Evolutionary conservation across 495 filamentous ascomycete genomes (phyloP), one percentile per base, ranked within the genome.

Genomic region (Trichoderma reesei): DNA sequence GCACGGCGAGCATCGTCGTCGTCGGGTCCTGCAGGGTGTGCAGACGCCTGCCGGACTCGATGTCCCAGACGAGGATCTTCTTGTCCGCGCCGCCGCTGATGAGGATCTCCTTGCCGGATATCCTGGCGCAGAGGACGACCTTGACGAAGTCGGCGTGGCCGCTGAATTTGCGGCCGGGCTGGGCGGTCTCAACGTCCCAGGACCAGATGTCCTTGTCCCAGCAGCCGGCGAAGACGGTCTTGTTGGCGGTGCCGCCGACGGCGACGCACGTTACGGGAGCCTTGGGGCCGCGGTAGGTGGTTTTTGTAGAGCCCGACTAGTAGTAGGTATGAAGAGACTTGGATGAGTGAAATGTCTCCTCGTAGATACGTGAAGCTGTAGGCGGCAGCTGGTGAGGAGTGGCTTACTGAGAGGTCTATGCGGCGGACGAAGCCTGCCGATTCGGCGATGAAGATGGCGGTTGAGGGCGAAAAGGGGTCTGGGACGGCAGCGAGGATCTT

Each of bases 91-190:
- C 89, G 26, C 93, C 93, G 13, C 91, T 92, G 59, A 97, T 81
- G 31, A 98, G 83, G 14, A 87, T 67, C 66, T 90, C 82, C 59
- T 85, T 80, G 6, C 82, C 85, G 13, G 75, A 71, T 14, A 88
- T 60, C 63, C 73, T 78, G 3, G 80, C 72, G 66, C 78, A 83
- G 16, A 86, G 72, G 0, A 97, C 76, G 5, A 87, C 80, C 73
- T 93, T 96, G 63, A 98, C 90, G 70, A 98, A 98, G 71, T 98
- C 94, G 0, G 84, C 79, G 71, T 98, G 94, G 11, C 91, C 94
- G 46, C 79, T 80, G 71, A 89, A 94, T 62, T 79, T 85, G 54
- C 74, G 78, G 11, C 75, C 76, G 0, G 75, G 79, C 13, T 78
- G 69, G 33, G 78, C 76, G 3, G 84, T 85, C 20, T 76, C 68